Percentiles rank a stretch among this genome's conserved stretches.
phyloP scores from a whole-genome alignment of 2,329 filamentous ascomycete genomes.

The Chaetomium olivaceum region DNA sequence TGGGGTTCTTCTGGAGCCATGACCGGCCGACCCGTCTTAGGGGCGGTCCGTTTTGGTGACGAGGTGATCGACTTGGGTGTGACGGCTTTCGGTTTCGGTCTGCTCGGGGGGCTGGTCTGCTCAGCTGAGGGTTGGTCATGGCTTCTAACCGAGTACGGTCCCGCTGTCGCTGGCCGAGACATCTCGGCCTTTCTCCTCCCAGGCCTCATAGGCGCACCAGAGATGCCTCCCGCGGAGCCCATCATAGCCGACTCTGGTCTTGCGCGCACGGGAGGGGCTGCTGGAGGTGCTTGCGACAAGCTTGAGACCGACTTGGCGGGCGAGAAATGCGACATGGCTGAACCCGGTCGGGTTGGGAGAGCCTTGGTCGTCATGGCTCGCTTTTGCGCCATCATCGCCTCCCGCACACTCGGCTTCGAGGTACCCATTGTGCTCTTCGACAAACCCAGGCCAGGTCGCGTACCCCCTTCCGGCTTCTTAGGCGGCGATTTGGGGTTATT shows the following conservation, averaged over 20 bases:
- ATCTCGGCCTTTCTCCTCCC: conserved; percentile 59
- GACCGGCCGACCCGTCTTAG: conserved; percentile 47
- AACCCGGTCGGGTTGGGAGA: conserved; percentile 59
- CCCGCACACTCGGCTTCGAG: conserved; percentile 69
- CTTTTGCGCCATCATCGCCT: conserved; percentile 82
- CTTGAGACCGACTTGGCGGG: conserved; percentile 49
- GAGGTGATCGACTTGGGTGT: conserved; percentile 54
- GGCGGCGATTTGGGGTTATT: conserved; percentile 74
- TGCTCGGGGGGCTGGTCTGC: conserved; percentile 50
- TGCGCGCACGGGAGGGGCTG: conserved; percentile 41
- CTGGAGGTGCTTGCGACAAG: conserved; percentile 41
- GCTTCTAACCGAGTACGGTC: conserved; percentile 64
- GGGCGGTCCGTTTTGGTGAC: conserved; percentile 54
- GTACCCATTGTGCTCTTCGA: conserved; percentile 62
- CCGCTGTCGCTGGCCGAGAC: conserved; percentile 63
- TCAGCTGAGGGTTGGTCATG: conserved; percentile 47
- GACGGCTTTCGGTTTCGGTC: conserved; percentile 46
- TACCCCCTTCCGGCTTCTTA: conserved; percentile 51
- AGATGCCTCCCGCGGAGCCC: conserved; percentile 58
- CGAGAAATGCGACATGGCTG: conserved; percentile 64
- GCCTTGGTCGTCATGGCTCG: conserved; percentile 57
- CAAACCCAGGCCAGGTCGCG: conserved; percentile 59
- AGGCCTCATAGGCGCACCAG: conserved; percentile 64
- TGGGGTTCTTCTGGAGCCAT: conserved; percentile 54
- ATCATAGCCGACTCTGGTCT: conserved; percentile 48